A percentile compares a stretch with the other conserved stretches of the same genome.
phyloP scores from a whole-genome alignment of 2,329 filamentous ascomycete species.

The Claviceps monticola region DNA sequence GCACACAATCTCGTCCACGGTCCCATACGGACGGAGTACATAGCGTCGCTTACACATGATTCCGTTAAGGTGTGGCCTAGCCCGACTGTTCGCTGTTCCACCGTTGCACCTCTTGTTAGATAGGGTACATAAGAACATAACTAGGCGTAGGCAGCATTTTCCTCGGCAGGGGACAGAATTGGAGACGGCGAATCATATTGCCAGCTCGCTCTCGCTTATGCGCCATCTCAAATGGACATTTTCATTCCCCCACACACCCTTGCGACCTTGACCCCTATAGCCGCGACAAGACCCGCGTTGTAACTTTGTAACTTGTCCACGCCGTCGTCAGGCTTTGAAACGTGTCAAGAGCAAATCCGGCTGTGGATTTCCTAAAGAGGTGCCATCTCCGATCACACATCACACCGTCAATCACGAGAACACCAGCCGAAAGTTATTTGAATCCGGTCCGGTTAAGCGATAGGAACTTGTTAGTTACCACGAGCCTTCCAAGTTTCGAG shows the following conservation, averaged over 20 bases:
- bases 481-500: neutral
- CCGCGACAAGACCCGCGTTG: too few species aligned
- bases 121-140: too few species aligned
- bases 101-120: neutral
- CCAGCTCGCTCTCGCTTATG: neutral
- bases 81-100: neutral
- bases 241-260: neutral
- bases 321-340: neutral
- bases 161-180: neutral
- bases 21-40: neutral
- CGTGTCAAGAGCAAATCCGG: constrained; percentile 1
- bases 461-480: neutral
- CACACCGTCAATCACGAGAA: neutral
- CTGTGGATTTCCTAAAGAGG: constrained; percentile 9
- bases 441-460: neutral
- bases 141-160: neutral
- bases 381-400: constrained; percentile 9
- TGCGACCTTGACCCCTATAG: neutral
- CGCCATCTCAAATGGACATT: neutral
- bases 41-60: neutral
- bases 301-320: neutral
- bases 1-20: neutral
- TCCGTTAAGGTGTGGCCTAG: neutral
- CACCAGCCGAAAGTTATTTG: neutral
- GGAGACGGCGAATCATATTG: neutral